Conservation (phyloP, 2,329 filamentous ascomycete genomes). For the Chaetomiaceae sp. region DNA sequence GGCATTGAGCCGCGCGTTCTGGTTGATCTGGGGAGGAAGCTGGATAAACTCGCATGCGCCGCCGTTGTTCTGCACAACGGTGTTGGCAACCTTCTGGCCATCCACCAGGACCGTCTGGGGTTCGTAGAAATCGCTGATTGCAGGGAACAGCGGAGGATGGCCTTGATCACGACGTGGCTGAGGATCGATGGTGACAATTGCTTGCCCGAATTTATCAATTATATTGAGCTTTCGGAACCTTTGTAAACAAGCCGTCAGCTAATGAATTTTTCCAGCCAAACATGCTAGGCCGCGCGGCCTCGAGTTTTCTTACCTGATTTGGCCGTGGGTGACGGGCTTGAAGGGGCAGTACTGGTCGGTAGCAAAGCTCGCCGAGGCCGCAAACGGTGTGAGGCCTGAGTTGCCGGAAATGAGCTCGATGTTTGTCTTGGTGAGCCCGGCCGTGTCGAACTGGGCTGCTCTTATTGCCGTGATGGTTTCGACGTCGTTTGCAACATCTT, state of each 20-base stretch:
- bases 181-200: conserved; percentile 33
- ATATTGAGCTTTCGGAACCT: conserved; percentile 43
- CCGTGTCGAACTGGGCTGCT: not conserved
- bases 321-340: conserved; percentile 46
- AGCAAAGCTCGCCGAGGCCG: not conserved
- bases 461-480: not conserved
- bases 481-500: not conserved
- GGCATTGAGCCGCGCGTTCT: conserved; percentile 35
- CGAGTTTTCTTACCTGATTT: conserved; percentile 33
- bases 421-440: not conserved
- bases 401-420: not conserved
- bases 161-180: not conserved
- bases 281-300: no score
- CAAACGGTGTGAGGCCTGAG: conserved; percentile 37
- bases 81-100: not conserved
- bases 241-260: no score
- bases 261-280: not conserved
- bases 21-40: conserved; percentile 34
- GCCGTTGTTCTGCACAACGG: not conserved
- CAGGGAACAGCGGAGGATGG: not conserved
- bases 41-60: not conserved
- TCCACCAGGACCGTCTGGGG: not conserved
- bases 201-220: conserved; percentile 48
- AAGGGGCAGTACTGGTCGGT: conserved; percentile 31
- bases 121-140: not conserved